Conservation (phyloP, 257 asterid species). For the Gentiana straminea region DNA sequence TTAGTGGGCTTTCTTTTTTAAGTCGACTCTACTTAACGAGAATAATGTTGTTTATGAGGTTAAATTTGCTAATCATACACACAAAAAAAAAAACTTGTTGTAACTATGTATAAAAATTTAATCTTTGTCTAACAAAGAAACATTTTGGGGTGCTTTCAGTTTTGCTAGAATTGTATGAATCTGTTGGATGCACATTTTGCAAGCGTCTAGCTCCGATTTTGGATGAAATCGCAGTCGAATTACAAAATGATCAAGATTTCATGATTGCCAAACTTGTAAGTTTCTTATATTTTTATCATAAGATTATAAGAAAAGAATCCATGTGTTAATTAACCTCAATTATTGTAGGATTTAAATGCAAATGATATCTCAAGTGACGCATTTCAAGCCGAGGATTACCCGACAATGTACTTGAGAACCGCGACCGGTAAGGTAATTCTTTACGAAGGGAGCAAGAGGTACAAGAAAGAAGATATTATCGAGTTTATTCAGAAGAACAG, state of each 20-base stretch:
- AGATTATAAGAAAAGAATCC: no score
- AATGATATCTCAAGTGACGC: slow-evolving; percentile 50
- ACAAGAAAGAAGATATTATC: slow-evolving; percentile 47
- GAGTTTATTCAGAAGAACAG: slow-evolving; percentile 40
- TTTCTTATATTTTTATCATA: no score
- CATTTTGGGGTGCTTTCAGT: slow-evolving; percentile 24
- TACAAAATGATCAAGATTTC: slow-evolving; percentile 42
- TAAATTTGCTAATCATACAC: no score
- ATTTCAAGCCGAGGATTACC: slow-evolving; percentile 62
- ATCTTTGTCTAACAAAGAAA: neutral
- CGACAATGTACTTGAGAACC: slow-evolving; percentile 70
- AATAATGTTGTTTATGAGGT: no score
- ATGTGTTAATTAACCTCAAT: no score
- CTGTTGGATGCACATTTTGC: slow-evolving; percentile 85
- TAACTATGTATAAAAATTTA: no score
- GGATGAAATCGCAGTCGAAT: slow-evolving; percentile 72
- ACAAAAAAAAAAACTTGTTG: no score
- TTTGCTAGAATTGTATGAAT: slow-evolving; percentile 69
- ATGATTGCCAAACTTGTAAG: slow-evolving; percentile 64
- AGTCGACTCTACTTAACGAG: no score
- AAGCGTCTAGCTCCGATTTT: slow-evolving; percentile 67
- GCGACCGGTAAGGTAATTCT: slow-evolving; percentile 37
- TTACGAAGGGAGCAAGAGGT: slow-evolving; percentile 52
- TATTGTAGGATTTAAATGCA: slow-evolving; percentile 54
- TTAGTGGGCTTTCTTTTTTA: no score